phyloP scores from a whole-genome alignment of 495 filamentous ascomycete genomes.

The Aspergillus affinis region DNA sequence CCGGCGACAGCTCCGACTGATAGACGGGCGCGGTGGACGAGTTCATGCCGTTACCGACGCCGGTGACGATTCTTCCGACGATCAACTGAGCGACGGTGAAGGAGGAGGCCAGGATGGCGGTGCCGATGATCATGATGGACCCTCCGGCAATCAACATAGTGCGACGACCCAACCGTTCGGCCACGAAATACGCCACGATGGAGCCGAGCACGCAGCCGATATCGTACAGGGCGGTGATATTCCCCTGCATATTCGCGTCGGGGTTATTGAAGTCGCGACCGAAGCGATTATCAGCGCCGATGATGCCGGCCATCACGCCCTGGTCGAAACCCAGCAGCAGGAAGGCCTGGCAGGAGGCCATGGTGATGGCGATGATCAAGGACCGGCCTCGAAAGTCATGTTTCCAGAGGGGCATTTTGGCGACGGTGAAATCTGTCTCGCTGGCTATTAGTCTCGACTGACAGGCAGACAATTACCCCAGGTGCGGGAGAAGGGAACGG shows the following conservation, averaged over 20 bases:
- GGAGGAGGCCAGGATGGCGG: slow-evolving; percentile 43
- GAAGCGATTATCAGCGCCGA: slow-evolving; percentile 40
- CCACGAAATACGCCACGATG: slow-evolving; percentile 40
- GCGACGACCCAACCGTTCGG: slow-evolving; percentile 42
- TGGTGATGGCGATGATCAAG: slow-evolving; percentile 22
- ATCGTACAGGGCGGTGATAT: slow-evolving; percentile 47
- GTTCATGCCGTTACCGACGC: slow-evolving; percentile 52
- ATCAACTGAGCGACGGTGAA: slow-evolving; percentile 50
- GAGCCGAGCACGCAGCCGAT: slow-evolving; percentile 48
- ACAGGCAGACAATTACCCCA: not conserved
- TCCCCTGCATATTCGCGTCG: slow-evolving; percentile 39
- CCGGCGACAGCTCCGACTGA: slow-evolving; percentile 56
- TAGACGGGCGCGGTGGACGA: slow-evolving; percentile 53
- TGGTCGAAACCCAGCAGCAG: slow-evolving; percentile 41
- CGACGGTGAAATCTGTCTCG: no score
- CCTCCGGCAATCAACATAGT: slow-evolving; percentile 43
- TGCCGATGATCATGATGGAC: slow-evolving; percentile 42
- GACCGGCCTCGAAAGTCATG: slow-evolving; percentile 24
- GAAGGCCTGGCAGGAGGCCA: slow-evolving; percentile 38
- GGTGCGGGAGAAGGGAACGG: not conserved
- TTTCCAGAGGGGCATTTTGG: slow-evolving; percentile 27
- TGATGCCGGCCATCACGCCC: slow-evolving; percentile 39
- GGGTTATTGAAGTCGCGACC: slow-evolving; percentile 40
- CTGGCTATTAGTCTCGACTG: not conserved
- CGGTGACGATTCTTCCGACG: slow-evolving; percentile 48